Conservation (phyloP, 768 basidiomycete genomes). For the Mycena galericulata region DNA sequence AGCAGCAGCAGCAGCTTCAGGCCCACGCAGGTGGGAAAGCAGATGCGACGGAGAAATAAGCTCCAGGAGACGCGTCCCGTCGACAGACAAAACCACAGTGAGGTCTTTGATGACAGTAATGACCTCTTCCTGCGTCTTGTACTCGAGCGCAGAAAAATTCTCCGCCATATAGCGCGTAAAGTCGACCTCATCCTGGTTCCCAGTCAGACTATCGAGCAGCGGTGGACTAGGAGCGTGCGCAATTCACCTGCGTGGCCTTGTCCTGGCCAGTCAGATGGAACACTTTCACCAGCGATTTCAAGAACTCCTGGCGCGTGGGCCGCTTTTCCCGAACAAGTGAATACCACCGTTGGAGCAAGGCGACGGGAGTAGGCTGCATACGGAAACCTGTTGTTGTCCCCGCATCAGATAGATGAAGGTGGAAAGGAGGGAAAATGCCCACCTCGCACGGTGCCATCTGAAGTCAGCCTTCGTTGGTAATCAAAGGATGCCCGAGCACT, state of each 20-base stretch:
- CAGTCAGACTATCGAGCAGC: slow-evolving; percentile 8
- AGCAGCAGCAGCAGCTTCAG: slow-evolving; percentile 20
- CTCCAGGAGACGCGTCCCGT: slow-evolving; percentile 87
- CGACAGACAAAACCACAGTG: slow-evolving; percentile 79
- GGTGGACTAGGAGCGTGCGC: no score
- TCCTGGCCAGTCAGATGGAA: slow-evolving; percentile 79
- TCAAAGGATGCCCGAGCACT: slow-evolving; percentile 87
- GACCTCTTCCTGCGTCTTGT: slow-evolving; percentile 95
- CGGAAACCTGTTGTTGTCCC: slow-evolving; percentile 69
- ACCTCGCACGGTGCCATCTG: slow-evolving; percentile 66
- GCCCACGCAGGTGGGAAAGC: slow-evolving; percentile 67
- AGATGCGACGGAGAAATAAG: slow-evolving; percentile 77
- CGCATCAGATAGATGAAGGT: slow-evolving; percentile 4
- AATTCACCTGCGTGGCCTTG: slow-evolving; percentile 67
- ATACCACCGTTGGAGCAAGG: slow-evolving; percentile 92
- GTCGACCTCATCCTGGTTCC: slow-evolving; percentile 78
- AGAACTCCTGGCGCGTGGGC: slow-evolving; percentile 85
- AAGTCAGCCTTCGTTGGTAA: slow-evolving; percentile 76
- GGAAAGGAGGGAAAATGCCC: slow-evolving; percentile 20
- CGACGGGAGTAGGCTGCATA: slow-evolving; percentile 70
- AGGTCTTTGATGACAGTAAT: slow-evolving; percentile 86
- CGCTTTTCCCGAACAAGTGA: slow-evolving; percentile 92
- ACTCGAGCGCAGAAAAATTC: slow-evolving; percentile 92
- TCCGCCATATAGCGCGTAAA: slow-evolving; percentile 95
- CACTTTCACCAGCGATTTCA: slow-evolving; percentile 83